Conservation (phyloP, 306 rosid species). For the Prunus fruticosa region DNA sequence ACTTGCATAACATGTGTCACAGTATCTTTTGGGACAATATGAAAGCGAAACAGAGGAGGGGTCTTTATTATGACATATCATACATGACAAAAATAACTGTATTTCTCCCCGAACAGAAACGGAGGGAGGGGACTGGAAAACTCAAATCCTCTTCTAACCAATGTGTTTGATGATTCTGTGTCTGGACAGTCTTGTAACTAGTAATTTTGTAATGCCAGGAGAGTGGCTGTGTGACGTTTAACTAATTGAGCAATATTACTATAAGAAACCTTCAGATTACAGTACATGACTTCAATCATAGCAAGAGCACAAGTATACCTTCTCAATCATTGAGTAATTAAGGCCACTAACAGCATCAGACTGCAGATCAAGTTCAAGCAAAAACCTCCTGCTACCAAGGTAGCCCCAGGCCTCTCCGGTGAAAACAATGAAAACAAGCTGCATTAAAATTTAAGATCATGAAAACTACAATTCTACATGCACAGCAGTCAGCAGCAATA, state of each 20-base stretch:
- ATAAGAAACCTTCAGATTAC: neutral
- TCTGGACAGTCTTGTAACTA: neutral
- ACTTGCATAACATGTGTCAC: neutral
- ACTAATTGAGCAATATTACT: neutral
- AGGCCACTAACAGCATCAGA: conserved; percentile 87
- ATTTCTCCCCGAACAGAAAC: neutral
- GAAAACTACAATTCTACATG: neutral
- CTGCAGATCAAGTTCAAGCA: conserved; percentile 77
- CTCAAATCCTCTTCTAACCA: neutral
- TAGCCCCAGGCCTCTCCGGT: conserved; percentile 97
- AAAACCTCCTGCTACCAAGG: conserved; percentile 95
- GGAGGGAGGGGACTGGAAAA: neutral
- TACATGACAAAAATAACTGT: neutral
- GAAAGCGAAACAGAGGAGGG: neutral
- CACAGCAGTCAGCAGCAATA: neutral
- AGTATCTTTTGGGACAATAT: neutral
- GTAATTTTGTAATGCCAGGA: neutral
- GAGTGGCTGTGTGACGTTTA: neutral
- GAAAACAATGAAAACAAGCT: conserved; percentile 83
- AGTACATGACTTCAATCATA: conserved; percentile 11
- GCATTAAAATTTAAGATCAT: conserved; percentile 43
- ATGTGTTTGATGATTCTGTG: neutral
- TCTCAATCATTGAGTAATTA: conserved; percentile 60
- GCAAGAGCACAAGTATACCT: conserved; percentile 44
- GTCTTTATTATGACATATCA: neutral